Percentiles rank a stretch among this genome's conserved stretches.
Conservation (phyloP, 208 protist species). For the Leishmania mexicana region DNA sequence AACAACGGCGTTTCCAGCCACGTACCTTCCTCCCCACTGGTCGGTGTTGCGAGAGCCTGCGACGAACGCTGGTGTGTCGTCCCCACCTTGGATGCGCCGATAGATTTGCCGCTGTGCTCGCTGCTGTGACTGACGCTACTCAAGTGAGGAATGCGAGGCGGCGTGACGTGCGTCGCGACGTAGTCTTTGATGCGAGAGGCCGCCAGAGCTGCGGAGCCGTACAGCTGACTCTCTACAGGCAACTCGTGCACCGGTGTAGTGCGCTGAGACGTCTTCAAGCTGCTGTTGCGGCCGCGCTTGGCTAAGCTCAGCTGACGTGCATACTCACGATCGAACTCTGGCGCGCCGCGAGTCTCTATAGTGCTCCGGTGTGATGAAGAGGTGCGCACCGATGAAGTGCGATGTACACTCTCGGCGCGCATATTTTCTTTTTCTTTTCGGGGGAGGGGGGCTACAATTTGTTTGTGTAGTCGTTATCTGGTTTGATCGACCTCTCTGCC, state of each 20-base stretch:
- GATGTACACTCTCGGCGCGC: conserved; percentile 1
- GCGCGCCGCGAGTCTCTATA: conserved; percentile 57
- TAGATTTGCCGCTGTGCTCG: not conserved
- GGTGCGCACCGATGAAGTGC: conserved; percentile 30
- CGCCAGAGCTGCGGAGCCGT: conserved; percentile 15
- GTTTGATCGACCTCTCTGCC: not conserved
- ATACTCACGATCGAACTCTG: conserved; percentile 64
- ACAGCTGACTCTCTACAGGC: conserved; percentile 9
- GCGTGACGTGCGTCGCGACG: conserved; percentile 34
- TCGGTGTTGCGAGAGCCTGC: not conserved
- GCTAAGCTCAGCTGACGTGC: conserved; percentile 49
- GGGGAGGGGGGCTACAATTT: not conserved
- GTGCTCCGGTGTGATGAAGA: conserved; percentile 63
- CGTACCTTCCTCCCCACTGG: not conserved
- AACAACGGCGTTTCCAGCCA: not conserved
- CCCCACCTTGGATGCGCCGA: not conserved
- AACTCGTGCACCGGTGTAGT: not conserved
- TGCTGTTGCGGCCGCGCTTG: conserved; percentile 36
- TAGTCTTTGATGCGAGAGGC: conserved; percentile 34
- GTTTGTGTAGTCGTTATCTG: not conserved
- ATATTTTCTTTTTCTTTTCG: not conserved
- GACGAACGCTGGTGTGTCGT: not conserved
- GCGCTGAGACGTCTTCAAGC: conserved; percentile 24
- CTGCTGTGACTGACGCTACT: not conserved
- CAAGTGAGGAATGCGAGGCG: conserved; percentile 10